Evolutionary conservation across 352 stramenopile species (phyloP), one percentile per base, ranked within the genome.

Genomic region (Pythium sp.): DNA sequence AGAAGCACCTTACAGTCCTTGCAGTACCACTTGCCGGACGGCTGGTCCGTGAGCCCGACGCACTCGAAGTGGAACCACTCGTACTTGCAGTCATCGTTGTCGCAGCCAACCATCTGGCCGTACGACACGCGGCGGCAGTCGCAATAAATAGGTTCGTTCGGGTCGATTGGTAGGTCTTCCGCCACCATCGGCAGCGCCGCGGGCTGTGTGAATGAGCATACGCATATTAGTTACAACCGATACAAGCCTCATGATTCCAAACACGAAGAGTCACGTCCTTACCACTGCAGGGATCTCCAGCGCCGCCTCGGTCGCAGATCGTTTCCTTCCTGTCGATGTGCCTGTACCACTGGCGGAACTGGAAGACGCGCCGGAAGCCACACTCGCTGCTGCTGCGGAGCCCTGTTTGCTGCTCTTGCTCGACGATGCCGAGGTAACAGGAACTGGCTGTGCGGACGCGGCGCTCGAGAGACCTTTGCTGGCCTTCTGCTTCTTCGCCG

Each of bases 71-170:
- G 90, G 72, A 97, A 97, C 90, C 90, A 97, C 72, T 97, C 90
- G 77, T 95, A 96, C 76, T 96, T 94, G 86, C 91, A 97, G 72
- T 94, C 89, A 72, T 95, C 87, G 64, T 97, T 97, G 75, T 97
- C 91, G 67, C 91, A 97, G 66, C 90, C 91, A 15, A 97, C 87
- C 91, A 97, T 97, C 62, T 97, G 87, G 8, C 91, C 91, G 67
- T 93, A 97, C 53, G 91, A 96, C 49, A 97, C 86, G 55, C 86
- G 87, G 28, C 87, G 80, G 62, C 87, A 95, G 74, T 87, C 79
- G 80, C 87, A 95, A 79, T 95, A 95, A 59, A 95, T 84, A 69
- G 87, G 87, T 67, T 95, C 87, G 72, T 95, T 95, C 67, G 87
- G 87, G 68, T 95, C 87, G 65, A 95, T 93, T 43, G 86, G 86